Percentiles rank a stretch among this genome's conserved stretches.
These are phyloP conservation scores for Millerozyma acaciae DNA, from an alignment of 805 yeast species.

Conservation along the genomic window DNA sequence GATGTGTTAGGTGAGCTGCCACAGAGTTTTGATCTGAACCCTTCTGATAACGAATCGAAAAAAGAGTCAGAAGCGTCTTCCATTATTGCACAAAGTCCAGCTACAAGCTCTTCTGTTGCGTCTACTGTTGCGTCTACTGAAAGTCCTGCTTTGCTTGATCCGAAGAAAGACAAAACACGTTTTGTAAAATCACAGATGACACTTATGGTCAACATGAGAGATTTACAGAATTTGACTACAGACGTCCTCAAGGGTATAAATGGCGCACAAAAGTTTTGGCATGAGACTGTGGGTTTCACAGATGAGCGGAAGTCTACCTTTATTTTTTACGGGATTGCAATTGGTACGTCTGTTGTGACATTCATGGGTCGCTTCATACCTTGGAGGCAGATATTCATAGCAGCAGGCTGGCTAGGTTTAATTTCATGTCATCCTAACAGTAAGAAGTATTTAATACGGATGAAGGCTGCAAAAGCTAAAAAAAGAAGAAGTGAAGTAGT, in stretches of 20 bases:
- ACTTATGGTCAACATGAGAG: slow-evolving; percentile 63
- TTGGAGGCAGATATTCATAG: slow-evolving; percentile 57
- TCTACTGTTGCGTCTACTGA: slow-evolving; percentile 1
- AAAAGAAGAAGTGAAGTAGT: slow-evolving; percentile 5
- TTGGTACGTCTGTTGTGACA: slow-evolving; percentile 33
- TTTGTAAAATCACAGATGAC: slow-evolving; percentile 34
- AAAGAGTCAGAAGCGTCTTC: slow-evolving; percentile 3
- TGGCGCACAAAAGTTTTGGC: slow-evolving; percentile 49
- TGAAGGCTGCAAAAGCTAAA: slow-evolving; percentile 9
- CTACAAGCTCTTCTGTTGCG: slow-evolving; percentile 6
- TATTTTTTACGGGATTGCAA: slow-evolving; percentile 39
- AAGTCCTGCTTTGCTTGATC: background rate
- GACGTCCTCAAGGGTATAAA: slow-evolving; percentile 50
- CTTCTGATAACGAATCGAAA: background rate
- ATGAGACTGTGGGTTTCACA: slow-evolving; percentile 64
- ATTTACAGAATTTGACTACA: slow-evolving; percentile 63
- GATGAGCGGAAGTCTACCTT: slow-evolving; percentile 67
- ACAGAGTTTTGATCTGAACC: no score
- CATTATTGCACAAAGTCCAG: slow-evolving; percentile 1
- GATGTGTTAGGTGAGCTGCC: slow-evolving; percentile 30
- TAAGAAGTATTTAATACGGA: slow-evolving; percentile 25
- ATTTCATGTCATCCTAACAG: slow-evolving; percentile 58
- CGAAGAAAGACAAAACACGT: slow-evolving; percentile 14
- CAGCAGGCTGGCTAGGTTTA: slow-evolving; percentile 54
- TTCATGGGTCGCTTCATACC: slow-evolving; percentile 54